Conservation (phyloP, 2,329 filamentous ascomycete species). For the Penicillium hesseltinei region DNA sequence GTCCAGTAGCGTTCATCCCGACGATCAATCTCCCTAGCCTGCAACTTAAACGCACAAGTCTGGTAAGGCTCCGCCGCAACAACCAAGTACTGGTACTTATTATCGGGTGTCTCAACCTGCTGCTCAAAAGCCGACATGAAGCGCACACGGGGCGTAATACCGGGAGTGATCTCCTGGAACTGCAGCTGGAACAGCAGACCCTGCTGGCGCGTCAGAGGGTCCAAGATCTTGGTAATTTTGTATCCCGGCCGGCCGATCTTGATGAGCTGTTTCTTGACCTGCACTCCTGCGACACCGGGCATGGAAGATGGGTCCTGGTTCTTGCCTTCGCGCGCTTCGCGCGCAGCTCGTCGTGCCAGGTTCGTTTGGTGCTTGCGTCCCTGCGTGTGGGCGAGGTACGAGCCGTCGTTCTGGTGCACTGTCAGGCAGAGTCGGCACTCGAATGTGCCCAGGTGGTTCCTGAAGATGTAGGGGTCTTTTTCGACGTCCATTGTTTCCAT, state of each 20-base stretch:
- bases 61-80: constrained; percentile 97
- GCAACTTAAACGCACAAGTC: constrained; percentile 94
- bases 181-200: constrained; percentile 94
- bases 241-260: constrained; percentile 97
- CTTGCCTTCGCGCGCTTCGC: constrained; percentile 87
- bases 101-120: constrained; percentile 89
- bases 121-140: constrained; percentile 99
- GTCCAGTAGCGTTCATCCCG: constrained; percentile 84
- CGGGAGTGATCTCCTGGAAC: constrained; percentile 82
- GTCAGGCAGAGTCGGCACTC: constrained; percentile 96
- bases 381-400: constrained; percentile 97
- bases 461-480: constrained; percentile 99
- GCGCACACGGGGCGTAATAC: constrained; percentile 75
- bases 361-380: constrained; percentile 99
- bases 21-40: constrained; percentile 87
- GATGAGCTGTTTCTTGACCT: constrained; percentile 77
- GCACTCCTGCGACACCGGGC: constrained; percentile 73
- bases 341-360: constrained; percentile 88
- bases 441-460: constrained; percentile 97
- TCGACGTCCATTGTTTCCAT: constrained; percentile 98
- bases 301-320: constrained; percentile 61
- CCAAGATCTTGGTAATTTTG: constrained; percentile 94
- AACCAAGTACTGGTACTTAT: constrained; percentile 89
- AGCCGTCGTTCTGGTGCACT: constrained; percentile 98
- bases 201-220: constrained; percentile 82